Evolutionary conservation across 2,329 filamentous ascomycete genomes (phyloP), one percentile per base, ranked within the genome.

Genomic region (Atkinsonella texensis): DNA sequence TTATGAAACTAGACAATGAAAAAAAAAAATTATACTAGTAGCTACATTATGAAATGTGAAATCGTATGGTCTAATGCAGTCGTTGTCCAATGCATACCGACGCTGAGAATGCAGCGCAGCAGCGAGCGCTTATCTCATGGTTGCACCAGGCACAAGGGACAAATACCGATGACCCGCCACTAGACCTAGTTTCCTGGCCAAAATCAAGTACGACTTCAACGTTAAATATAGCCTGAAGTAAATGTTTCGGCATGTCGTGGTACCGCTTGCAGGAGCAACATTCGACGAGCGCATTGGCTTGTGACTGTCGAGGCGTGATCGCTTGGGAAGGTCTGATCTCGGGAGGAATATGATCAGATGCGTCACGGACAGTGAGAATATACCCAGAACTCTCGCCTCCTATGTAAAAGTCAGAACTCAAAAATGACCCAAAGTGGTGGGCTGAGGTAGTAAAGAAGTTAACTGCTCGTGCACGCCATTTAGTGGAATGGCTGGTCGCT

Each of bases 81-180:
- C 77, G 77, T 64, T 87, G 81, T 59, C 79, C 79, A 59, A 87
- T 67, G 55, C 83, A 79, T 4, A 88, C 77, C 42, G 84, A 73
- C 1, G 84, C 79, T 10, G 80, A 79, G 68, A 84, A 84, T 9
- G 83, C 84, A 12, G 82, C 76, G 62, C 84, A 88, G 66, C 84
- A 88, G 53, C 68, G 69, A 13, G 75, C 83, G 57, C 73, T 81
- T 83, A 88, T 87, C 46, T 77, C 76, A 66, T 88, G 84, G 41
- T 72, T 71, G 62, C 84, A 88, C 84, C 84, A 87, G 10, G 83
- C 82, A 62, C 84, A 87, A 56, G 76, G 79, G 32, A 85, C 77
- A 60, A 75, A 77, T 55, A 80, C 82, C 7, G 74, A 79, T 42
- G 83, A 73, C 8, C 74, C 68, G 1, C 79, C 79, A 43, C 73